These are phyloP conservation scores for Silene uniflora DNA, from an alignment of 148 eudicot species.

Conservation along the genomic window DNA sequence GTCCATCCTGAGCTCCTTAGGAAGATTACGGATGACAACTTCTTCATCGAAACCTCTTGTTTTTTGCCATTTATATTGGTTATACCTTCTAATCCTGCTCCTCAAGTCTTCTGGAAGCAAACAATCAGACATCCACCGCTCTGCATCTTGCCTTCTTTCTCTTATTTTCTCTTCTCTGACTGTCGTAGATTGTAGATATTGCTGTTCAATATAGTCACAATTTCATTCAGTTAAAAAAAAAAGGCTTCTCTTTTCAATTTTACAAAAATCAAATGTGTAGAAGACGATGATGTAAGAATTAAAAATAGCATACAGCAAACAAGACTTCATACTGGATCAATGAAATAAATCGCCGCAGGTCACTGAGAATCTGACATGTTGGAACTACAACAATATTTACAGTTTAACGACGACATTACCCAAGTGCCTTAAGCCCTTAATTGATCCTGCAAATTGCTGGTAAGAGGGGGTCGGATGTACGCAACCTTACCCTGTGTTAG, in stretches of 20 bases:
- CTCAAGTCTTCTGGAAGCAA: conserved; percentile 54
- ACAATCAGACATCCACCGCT: conserved; percentile 79
- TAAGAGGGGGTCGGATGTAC: no score
- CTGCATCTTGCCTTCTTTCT: conserved; percentile 55
- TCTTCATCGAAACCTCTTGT: conserved; percentile 69
- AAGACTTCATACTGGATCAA: no score
- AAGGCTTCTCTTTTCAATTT: no score
- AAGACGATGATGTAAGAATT: neutral
- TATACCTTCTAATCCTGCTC: conserved; percentile 50
- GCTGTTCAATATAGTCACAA: conserved; percentile 27
- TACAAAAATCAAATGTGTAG: neutral
- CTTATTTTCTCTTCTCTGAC: conserved; percentile 66
- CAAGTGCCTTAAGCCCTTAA: no score
- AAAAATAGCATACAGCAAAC: no score
- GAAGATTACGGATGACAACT: conserved; percentile 30
- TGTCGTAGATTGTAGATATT: conserved; percentile 58
- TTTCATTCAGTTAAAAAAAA: no score
- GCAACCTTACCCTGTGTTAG: no score
- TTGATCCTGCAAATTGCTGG: no score
- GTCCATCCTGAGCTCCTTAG: conserved; percentile 43
- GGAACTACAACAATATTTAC: no score
- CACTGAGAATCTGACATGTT: no score
- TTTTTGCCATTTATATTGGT: conserved; percentile 68
- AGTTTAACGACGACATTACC: no score
- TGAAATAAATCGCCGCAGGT: no score